phyloP scores from a whole-genome alignment of 1,139 yeast species.

The Nadsonia starkeyi-henricii region DNA sequence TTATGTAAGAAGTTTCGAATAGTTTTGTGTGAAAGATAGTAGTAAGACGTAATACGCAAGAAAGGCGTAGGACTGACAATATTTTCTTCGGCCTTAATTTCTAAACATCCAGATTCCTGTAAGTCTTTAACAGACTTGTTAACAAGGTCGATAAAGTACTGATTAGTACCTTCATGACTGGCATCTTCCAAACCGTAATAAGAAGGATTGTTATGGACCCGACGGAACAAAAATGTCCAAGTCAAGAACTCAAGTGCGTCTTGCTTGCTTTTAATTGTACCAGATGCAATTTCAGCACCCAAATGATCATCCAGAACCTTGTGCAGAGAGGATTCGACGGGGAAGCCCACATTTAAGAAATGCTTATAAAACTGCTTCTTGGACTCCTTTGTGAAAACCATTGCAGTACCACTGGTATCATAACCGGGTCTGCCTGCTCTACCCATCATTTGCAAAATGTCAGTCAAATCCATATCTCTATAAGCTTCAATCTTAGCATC shows the following conservation, averaged over 20 bases:
- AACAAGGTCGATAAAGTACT: slow-evolving; percentile 57
- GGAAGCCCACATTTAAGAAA: slow-evolving; percentile 88
- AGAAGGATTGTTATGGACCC: slow-evolving; percentile 93
- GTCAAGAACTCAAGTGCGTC: slow-evolving; percentile 87
- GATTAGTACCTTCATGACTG: slow-evolving; percentile 43
- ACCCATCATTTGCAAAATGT: slow-evolving; percentile 82
- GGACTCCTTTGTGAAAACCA: slow-evolving; percentile 83
- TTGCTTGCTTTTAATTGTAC: slow-evolving; percentile 67
- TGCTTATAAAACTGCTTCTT: slow-evolving; percentile 90
- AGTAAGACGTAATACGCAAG: slow-evolving; percentile 75
- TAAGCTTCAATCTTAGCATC: slow-evolving; percentile 73
- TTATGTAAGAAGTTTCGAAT: slow-evolving; percentile 51
- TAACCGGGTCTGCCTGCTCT: slow-evolving; percentile 95
- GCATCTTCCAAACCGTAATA: slow-evolving; percentile 78
- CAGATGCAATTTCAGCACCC: slow-evolving; percentile 91
- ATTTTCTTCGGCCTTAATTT: slow-evolving; percentile 32
- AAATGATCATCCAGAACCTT: slow-evolving; percentile 86
- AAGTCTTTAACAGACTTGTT: slow-evolving; percentile 59
- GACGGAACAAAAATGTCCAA: slow-evolving; percentile 87
- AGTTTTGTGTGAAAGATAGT: slow-evolving; percentile 86
- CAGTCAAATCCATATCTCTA: slow-evolving; percentile 85
- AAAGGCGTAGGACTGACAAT: slow-evolving; percentile 59
- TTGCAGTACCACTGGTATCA: slow-evolving; percentile 91
- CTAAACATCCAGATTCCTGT: slow-evolving; percentile 59
- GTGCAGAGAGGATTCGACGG: slow-evolving; percentile 91